Conservation (phyloP, 2,329 filamentous ascomycete genomes). For the Nigrograna mackinnonii region DNA sequence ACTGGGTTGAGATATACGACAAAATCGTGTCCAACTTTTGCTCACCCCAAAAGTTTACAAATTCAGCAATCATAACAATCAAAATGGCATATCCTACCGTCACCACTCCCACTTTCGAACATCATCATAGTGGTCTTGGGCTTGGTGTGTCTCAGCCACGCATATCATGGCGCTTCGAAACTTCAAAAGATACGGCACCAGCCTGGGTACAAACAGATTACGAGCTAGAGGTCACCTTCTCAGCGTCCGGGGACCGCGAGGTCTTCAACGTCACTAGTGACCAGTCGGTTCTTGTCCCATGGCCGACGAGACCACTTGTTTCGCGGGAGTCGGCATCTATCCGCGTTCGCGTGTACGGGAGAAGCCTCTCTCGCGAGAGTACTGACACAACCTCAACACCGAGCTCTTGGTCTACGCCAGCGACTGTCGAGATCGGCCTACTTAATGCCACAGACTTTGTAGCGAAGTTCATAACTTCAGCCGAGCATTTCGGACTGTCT, state of each 20-base stretch:
- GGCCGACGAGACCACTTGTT: conserved; percentile 43
- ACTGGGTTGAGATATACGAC: no score
- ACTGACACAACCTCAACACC: conserved; percentile 6
- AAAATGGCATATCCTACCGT: no score
- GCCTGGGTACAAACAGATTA: no score
- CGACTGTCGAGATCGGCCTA: conserved; percentile 37
- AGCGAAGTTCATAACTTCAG: no score
- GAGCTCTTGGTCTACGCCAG: conserved; percentile 32
- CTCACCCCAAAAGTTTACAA: no score
- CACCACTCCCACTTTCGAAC: not conserved
- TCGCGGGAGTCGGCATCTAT: conserved; percentile 30
- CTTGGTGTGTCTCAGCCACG: not conserved
- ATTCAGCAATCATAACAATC: no score
- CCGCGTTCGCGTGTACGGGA: conserved; percentile 30
- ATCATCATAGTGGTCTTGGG: not conserved
- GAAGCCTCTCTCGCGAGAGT: no score
- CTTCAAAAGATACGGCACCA: no score
- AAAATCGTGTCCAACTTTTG: no score
- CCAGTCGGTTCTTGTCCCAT: conserved; percentile 48
- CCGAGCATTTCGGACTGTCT: no score
- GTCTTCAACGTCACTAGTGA: conserved; percentile 37
- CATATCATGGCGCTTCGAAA: not conserved
- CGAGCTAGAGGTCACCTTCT: no score
- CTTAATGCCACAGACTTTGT: conserved; percentile 37
- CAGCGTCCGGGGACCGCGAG: no score